Percentiles rank a stretch among this genome's conserved stretches.
These are phyloP conservation scores for Pugionium cornutum DNA, from an alignment of 345 rosid genomes.

Conservation along the genomic window DNA sequence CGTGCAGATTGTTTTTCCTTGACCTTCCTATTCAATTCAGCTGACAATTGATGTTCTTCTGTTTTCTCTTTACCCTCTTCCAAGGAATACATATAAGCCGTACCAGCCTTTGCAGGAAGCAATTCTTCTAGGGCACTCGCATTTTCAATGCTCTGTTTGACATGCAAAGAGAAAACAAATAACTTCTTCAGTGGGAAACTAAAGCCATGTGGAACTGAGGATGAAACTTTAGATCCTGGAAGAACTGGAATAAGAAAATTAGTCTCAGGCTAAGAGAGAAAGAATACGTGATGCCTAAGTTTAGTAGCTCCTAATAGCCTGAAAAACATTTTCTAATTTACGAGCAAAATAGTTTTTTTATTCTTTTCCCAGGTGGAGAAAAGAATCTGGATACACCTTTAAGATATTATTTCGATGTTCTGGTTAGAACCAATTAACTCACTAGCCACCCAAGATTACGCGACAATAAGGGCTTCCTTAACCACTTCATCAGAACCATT, in stretches of 20 bases:
- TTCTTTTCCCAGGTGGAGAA: neutral
- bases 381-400: neutral
- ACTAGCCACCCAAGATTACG: neutral
- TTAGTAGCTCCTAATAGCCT: slow-evolving; percentile 4
- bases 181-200: neutral
- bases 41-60: slow-evolving; percentile 69
- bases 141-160: slow-evolving; percentile 78
- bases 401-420: neutral
- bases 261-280: neutral
- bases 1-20: slow-evolving; percentile 81
- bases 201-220: no score
- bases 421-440: neutral
- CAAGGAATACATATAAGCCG: slow-evolving; percentile 62
- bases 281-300: neutral
- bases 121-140: slow-evolving; percentile 83
- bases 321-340: neutral
- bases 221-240: no score
- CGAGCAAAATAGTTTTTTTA: neutral
- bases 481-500: slow-evolving; percentile 5
- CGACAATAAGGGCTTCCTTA: neutral
- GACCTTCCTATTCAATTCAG: slow-evolving; percentile 75
- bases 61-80: slow-evolving; percentile 72
- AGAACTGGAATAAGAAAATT: neutral
- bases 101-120: slow-evolving; percentile 82
- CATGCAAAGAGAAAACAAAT: slow-evolving; percentile 21